Evolutionary conservation across 192 early-diverging fungal species (phyloP).

Genomic region (Backusella sp.): DNA sequence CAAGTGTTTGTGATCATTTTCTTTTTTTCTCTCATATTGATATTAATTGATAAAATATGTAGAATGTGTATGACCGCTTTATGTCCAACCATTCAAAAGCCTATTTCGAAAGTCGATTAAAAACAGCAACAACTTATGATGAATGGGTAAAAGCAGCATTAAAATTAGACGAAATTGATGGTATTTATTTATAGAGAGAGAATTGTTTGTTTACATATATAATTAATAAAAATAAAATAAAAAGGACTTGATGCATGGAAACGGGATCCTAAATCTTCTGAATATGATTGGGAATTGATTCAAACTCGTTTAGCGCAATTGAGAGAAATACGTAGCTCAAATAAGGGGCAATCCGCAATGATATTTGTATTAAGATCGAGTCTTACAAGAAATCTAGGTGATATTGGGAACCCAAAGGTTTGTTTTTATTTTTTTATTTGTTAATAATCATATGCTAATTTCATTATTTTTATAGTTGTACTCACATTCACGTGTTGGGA

Average conservation of each 20-base stretch:
- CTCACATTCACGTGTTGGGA: constrained; percentile 63
- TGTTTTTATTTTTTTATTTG: background rate
- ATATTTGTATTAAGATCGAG: constrained; percentile 69
- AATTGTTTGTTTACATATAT: background rate
- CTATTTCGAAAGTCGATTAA: constrained; percentile 49
- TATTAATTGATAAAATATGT: background rate
- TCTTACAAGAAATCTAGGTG: constrained; percentile 69
- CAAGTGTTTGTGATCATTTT: background rate
- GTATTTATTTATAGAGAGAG: constrained; percentile 15
- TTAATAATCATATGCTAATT: background rate
- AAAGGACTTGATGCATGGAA: constrained; percentile 67
- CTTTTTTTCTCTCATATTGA: background rate
- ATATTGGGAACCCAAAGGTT: constrained; percentile 75
- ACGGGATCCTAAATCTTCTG: constrained; percentile 50
- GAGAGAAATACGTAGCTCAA: constrained; percentile 39
- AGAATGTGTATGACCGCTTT: background rate
- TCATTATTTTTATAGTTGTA: constrained; percentile 52
- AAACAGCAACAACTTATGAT: constrained; percentile 59
- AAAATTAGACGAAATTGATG: constrained; percentile 59
- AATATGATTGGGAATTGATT: constrained; percentile 75
- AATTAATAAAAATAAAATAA: background rate
- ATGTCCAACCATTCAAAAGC: constrained; percentile 32
- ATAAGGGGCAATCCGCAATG: constrained; percentile 52
- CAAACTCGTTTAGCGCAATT: constrained; percentile 57
- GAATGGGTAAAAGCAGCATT: constrained; percentile 66